These are phyloP conservation scores for Eleusine indica DNA, from an alignment of 176 grass and related monocot species.

Conservation along the genomic window DNA sequence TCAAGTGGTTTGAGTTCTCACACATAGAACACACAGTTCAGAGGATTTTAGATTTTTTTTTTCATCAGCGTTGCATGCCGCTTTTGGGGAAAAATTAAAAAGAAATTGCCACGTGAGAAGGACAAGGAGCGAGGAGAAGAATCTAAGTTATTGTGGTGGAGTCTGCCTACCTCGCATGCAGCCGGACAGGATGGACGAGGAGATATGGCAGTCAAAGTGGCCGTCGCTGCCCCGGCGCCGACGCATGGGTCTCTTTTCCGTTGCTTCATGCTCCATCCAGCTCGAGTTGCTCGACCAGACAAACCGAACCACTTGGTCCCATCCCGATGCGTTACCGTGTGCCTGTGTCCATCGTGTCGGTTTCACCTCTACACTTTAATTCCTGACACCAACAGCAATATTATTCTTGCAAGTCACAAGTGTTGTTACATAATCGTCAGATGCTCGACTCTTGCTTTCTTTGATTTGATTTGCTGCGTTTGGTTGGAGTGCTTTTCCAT, in stretches of 20 bases:
- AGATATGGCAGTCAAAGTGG: conserved; percentile 39
- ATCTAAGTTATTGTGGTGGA: conserved; percentile 34
- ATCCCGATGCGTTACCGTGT: conserved; percentile 31
- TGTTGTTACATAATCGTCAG: background rate
- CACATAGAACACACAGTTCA: background rate
- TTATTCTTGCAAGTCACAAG: conserved; percentile 9
- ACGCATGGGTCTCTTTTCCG: background rate
- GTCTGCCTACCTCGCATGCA: conserved; percentile 27
- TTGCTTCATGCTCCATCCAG: background rate
- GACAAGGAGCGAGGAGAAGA: background rate
- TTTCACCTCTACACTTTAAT: conserved; percentile 7
- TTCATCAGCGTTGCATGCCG: background rate
- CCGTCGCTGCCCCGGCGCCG: conserved; percentile 30
- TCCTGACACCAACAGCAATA: conserved; percentile 22
- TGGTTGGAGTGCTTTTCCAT: background rate
- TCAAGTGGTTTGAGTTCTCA: background rate
- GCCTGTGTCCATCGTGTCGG: conserved; percentile 36
- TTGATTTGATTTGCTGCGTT: background rate
- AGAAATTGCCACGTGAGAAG: conserved; percentile 21
- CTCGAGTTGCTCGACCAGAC: conserved; percentile 28
- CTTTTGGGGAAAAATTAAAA: background rate
- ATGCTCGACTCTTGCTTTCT: background rate
- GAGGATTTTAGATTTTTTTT: background rate
- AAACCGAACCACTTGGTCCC: conserved; percentile 33
- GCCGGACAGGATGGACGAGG: conserved; percentile 1